These are phyloP conservation scores for Chaetomiaceae sp. DNA, from an alignment of 2,329 filamentous ascomycete species.

Conservation along the genomic window DNA sequence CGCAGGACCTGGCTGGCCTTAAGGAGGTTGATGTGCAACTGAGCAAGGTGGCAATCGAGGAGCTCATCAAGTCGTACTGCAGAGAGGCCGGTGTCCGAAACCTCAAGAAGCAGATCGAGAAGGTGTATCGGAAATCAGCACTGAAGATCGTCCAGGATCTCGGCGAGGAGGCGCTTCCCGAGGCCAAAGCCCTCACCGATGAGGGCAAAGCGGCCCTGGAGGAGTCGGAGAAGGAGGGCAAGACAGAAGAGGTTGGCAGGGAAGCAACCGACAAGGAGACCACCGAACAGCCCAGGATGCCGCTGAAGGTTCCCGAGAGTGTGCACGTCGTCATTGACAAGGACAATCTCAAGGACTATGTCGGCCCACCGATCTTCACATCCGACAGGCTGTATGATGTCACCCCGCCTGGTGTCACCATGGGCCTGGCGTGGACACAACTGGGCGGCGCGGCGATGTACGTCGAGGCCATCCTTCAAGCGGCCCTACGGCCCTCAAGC, in stretches of 20 bases:
- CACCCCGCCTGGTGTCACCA: conserved; percentile 89
- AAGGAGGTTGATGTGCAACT: conserved; percentile 89
- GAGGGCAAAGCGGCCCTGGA: conserved; percentile 77
- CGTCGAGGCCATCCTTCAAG: conserved; percentile 92
- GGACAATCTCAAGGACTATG: conserved; percentile 92
- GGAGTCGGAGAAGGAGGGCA: conserved; percentile 55
- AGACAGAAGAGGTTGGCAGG: conserved; percentile 23
- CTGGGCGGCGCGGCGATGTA: conserved; percentile 96
- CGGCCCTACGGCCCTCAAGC: conserved; percentile 67
- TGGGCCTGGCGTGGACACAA: conserved; percentile 97
- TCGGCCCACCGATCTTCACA: conserved; percentile 92
- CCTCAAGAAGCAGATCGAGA: conserved; percentile 98
- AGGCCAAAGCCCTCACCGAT: conserved; percentile 76
- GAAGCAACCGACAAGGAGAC: conserved; percentile 54
- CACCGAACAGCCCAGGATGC: conserved; percentile 67
- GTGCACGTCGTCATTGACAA: conserved; percentile 85
- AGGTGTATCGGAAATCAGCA: conserved; percentile 95
- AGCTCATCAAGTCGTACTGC: conserved; percentile 98
- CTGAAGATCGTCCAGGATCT: conserved; percentile 95
- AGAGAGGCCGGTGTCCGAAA: conserved; percentile 96
- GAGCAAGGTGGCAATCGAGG: conserved; percentile 81
- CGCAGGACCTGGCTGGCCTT: conserved; percentile 89
- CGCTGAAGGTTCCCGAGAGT: conserved; percentile 76
- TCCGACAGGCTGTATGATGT: conserved; percentile 92
- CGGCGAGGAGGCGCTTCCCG: conserved; percentile 75